Evolutionary conservation across 495 filamentous ascomycete genomes (phyloP).

Genomic region (Chaetomium fimeti): DNA sequence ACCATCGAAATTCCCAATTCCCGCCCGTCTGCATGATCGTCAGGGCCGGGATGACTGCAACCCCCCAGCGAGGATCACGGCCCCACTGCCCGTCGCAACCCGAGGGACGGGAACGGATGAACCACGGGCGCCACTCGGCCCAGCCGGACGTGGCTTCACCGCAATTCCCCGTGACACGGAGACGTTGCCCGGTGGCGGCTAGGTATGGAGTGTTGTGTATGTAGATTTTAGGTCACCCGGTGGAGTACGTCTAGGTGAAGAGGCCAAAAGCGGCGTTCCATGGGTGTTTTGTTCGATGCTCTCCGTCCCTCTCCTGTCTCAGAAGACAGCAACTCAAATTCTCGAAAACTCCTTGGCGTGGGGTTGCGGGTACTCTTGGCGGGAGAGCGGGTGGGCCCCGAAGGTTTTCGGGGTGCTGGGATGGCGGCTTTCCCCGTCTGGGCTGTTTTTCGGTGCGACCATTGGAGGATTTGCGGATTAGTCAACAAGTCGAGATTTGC

Average conservation of each 20-base stretch:
- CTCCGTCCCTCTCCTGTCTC: not conserved
- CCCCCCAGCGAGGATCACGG: conserved; percentile 15
- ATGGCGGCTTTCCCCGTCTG: conserved; percentile 7
- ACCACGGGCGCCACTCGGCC: not conserved
- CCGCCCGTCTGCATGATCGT: conserved; percentile 21
- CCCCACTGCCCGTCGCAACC: conserved; percentile 8
- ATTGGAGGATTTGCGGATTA: conserved; percentile 7
- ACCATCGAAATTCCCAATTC: conserved; percentile 16
- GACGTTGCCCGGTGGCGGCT: not conserved
- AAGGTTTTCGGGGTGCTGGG: conserved; percentile 14
- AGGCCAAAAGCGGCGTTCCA: not conserved
- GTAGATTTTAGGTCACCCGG: too few species aligned
- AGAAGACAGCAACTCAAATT: not conserved
- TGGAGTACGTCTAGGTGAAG: not conserved
- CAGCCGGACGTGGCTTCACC: not conserved
- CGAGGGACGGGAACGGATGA: conserved; percentile 1
- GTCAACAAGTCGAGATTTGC: not conserved
- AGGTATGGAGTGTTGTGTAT: too few species aligned
- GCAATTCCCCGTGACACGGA: not conserved
- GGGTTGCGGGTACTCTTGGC: conserved; percentile 7
- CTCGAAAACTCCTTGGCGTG: conserved; percentile 17
- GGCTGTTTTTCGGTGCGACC: conserved; percentile 1
- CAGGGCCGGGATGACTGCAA: conserved; percentile 18
- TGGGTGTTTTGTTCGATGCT: not conserved
- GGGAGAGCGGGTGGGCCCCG: not conserved